Conservation (phyloP, 83 land plant genomes). For the Isoetes engelmannii region DNA sequence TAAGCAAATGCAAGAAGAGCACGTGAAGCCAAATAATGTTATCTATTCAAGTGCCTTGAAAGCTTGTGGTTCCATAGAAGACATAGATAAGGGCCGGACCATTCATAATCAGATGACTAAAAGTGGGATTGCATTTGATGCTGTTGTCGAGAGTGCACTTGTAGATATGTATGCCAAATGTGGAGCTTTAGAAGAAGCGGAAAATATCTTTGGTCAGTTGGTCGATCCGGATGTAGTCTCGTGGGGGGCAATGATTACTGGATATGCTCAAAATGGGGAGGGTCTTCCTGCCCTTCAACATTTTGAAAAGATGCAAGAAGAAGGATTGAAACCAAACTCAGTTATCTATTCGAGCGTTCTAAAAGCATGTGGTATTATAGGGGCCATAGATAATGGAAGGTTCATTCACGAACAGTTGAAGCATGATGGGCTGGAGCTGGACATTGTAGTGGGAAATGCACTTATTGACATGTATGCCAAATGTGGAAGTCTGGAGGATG, state of each 20-base stretch:
- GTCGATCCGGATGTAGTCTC: slow-evolving; percentile 40
- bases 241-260: slow-evolving; percentile 42
- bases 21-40: slow-evolving; percentile 17
- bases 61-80: slow-evolving; percentile 23
- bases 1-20: neutral
- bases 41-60: slow-evolving; percentile 24
- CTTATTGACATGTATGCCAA: slow-evolving; percentile 9
- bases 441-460: neutral
- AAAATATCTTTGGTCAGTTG: slow-evolving; percentile 37
- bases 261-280: slow-evolving; percentile 10
- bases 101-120: slow-evolving; percentile 24
- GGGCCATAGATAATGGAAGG: neutral
- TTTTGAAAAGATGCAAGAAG: neutral
- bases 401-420: neutral
- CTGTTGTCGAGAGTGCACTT: slow-evolving; percentile 23
- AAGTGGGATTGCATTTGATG: slow-evolving; percentile 23
- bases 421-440: neutral
- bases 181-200: slow-evolving; percentile 27
- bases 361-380: slow-evolving; percentile 5
- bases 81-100: slow-evolving; percentile 14
- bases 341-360: neutral
- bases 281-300: neutral
- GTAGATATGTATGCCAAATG: slow-evolving; percentile 47
- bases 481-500: neutral
- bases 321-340: slow-evolving; percentile 1